Conservation (phyloP, 139 green algal species). For the Chlorella sp. region DNA sequence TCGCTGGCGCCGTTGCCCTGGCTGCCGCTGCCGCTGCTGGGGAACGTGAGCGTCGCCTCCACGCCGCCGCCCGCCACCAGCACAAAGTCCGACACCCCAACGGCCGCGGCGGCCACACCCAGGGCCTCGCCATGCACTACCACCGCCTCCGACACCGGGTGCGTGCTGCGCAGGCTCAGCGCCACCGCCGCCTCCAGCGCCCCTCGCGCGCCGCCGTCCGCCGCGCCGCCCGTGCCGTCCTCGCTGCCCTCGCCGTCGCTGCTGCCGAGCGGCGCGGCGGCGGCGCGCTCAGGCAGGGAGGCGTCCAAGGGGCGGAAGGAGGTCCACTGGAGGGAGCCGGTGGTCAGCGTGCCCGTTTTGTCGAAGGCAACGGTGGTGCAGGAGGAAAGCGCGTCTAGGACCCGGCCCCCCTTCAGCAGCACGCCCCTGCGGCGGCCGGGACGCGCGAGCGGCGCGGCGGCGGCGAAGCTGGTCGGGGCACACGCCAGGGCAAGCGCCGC, state of each 20-base stretch:
- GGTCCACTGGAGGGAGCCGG: conserved; percentile 59
- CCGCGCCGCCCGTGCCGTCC: neutral
- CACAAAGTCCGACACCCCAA: conserved; percentile 43
- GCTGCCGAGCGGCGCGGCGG: neutral
- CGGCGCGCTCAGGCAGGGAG: too few relatives aligned
- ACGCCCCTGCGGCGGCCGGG: conserved; percentile 48
- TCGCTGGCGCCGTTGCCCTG: conserved; percentile 7
- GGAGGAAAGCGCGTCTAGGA: conserved; percentile 72
- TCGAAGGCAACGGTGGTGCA: conserved; percentile 76
- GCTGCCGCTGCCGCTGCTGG: neutral
- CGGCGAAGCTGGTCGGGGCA: too few relatives aligned
- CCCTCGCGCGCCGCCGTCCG: neutral
- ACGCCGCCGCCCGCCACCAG: conserved; percentile 50
- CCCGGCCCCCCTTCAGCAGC: conserved; percentile 71
- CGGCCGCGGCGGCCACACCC: neutral
- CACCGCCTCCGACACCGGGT: conserved; percentile 57
- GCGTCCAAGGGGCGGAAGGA: conserved; percentile 9
- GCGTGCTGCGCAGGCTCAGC: conserved; percentile 43
- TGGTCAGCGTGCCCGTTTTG: conserved; percentile 93
- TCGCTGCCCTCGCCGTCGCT: neutral
- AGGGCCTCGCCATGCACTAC: conserved; percentile 1
- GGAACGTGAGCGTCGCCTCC: conserved; percentile 18
- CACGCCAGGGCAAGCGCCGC: too few relatives aligned
- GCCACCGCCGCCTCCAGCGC: conserved; percentile 43
- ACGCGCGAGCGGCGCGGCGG: too few relatives aligned